These are phyloP conservation scores for Inga leiocalycina DNA, from an alignment of 306 rosid species.

Conservation along the genomic window DNA sequence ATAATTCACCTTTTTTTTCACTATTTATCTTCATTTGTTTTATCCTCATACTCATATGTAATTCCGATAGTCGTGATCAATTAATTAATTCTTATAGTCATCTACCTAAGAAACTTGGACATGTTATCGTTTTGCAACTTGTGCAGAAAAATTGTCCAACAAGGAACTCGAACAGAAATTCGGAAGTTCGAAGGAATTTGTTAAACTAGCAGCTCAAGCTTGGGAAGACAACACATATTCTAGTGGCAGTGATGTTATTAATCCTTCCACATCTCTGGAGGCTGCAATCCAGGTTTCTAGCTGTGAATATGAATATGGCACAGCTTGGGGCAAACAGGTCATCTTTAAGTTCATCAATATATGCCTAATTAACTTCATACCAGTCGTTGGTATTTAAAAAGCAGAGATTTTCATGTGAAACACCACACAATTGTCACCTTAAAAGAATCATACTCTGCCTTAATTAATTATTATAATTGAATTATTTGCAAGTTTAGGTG, in stretches of 20 bases:
- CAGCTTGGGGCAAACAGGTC: constrained; percentile 72
- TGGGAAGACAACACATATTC: constrained; percentile 38
- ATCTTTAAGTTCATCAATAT: neutral
- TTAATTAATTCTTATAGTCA: neutral
- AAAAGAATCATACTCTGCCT: neutral
- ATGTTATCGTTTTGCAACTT: neutral
- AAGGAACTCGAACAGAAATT: constrained; percentile 33
- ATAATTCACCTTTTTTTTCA: too few relatives aligned
- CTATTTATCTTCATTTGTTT: too few relatives aligned
- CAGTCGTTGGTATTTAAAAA: neutral
- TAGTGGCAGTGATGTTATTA: neutral
- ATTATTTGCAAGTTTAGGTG: constrained; percentile 21
- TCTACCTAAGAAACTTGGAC: neutral
- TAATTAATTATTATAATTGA: neutral
- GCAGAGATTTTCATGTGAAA: neutral
- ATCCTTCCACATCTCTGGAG: constrained; percentile 27
- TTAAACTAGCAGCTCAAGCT: constrained; percentile 37
- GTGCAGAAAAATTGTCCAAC: constrained; percentile 29
- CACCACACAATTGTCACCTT: neutral
- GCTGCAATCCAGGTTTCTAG: constrained; percentile 51
- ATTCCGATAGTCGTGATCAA: neutral
- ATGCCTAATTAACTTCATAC: neutral
- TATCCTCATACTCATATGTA: neutral
- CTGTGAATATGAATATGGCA: constrained; percentile 52
- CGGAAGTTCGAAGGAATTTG: constrained; percentile 54